Evolutionary conservation across 768 basidiomycete genomes (phyloP), one percentile per base, ranked within the genome.

Genomic region (Leccinellum luteum): DNA sequence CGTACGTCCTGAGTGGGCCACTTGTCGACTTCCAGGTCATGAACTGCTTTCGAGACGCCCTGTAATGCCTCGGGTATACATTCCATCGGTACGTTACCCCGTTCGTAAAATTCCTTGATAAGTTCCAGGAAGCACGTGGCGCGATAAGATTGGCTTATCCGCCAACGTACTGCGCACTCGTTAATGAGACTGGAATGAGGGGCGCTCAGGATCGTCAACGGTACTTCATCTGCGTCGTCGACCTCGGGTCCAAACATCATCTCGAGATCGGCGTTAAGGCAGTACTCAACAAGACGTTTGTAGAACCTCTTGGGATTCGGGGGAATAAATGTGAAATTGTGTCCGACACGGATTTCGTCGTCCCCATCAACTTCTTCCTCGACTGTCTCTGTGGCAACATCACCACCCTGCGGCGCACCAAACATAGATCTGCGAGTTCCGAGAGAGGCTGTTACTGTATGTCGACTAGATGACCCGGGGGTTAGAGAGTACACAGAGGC

Each of bases 201-300:
- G 1, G 81, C 68, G 4, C 92, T 92, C 17, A 99, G 74, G 56
- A 99, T 98, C 7, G 92, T 91, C 35, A 98, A 76, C 0, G 94
- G 92, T 15, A 99, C 96, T 75, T 98, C 94, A 63, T 98, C 92
- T 64, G 92, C 90, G 63, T 94, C 92, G 48, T 93, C 89, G n/a
- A 98, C 87, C 56, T 90, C 89, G 5, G 92, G 89, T 48, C 89
- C 89, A 50, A 89, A 79, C 90, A 99, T 93, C 35, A 86, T 83
- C 67, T 93, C 92, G 57, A 98, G 77, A 70, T 99, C 97, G 27
- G 82, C 80, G 25, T 87, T 79, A 48, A 99, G 83, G 67, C 94
- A 94, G 54, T 83, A 78, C 69, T 92, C 87, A 28, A 97, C 80
- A 15, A 98, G 80, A 12, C 90, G 84, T 61, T 85, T 85, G 78